Evolutionary conservation across 495 filamentous ascomycete genomes (phyloP).

Genomic region (Aspergillus incahuasiensis): DNA sequence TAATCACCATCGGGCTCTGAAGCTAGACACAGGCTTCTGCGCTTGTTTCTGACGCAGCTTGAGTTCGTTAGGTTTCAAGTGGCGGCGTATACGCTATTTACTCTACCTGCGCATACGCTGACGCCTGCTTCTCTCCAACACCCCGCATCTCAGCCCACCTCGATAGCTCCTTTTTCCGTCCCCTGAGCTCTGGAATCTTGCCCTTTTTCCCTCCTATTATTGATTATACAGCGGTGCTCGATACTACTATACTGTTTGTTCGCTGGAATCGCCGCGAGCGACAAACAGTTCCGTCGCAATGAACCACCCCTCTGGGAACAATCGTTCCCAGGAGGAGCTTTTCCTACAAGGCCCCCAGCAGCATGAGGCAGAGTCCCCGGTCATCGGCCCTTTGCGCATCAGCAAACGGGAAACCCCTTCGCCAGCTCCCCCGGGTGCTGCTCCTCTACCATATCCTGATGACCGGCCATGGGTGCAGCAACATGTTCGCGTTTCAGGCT

Average conservation of each 20-base stretch:
- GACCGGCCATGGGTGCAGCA: conserved; percentile 52
- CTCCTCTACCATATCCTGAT: conserved; percentile 70
- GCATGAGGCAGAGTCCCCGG: conserved; percentile 57
- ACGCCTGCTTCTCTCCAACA: neutral
- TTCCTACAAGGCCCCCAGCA: conserved; percentile 57
- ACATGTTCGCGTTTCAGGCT: conserved; percentile 31
- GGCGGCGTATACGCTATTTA: neutral
- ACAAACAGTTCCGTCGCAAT: conserved; percentile 19
- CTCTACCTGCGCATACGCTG: neutral
- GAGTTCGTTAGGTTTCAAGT: neutral
- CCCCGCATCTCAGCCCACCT: conserved; percentile 10
- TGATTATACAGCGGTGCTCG: neutral
- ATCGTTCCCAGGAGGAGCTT: conserved; percentile 65
- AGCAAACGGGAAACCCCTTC: conserved; percentile 58
- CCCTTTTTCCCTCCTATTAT: neutral
- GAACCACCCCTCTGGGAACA: conserved; percentile 41
- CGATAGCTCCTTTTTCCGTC: neutral
- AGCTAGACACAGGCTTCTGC: neutral
- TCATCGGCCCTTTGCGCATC: conserved; percentile 81
- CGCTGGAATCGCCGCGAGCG: neutral
- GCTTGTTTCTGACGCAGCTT: neutral
- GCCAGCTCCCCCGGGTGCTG: conserved; percentile 32
- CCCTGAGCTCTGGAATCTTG: neutral
- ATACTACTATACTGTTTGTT: neutral
- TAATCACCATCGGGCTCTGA: conserved; percentile 6